Evolutionary conservation across 805 yeast species (phyloP), one percentile per base, ranked within the genome.

Genomic region (Brettanomyces custersianus): DNA sequence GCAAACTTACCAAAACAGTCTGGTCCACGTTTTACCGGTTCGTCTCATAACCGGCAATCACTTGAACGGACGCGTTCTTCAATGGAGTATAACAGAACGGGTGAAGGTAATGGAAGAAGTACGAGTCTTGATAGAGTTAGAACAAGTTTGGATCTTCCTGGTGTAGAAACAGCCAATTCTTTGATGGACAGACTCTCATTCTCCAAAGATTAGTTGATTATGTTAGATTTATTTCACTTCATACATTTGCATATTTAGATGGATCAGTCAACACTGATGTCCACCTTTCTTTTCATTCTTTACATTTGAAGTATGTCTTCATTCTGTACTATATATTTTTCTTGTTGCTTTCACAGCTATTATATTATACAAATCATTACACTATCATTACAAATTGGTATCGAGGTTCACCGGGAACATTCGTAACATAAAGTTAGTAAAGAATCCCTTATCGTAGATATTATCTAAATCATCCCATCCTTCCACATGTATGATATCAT

Each of bases 381-480:
- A n/a, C 6, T 8, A 25, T n/a, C n/a, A 8, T 25, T 6, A 25
- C n/a, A 13, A 6, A 13, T 27, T 23, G 12, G 2, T 23, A 5
- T 15, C 21, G 11, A 40, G 9, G 5, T 28, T 32, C 23, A 25
- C 9, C 13, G 60, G 54, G 20, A 53, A 47, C 23, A 63, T 8
- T 20, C 70, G 47, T 35, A 63, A 60, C 25, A 39, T 49, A 9
- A 68, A 35, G 42, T 73, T 73, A 2, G 39, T 36, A 49, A 54
- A 44, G 42, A 73, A 70, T 3, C 79, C 80, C 7, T 41, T 44
- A 40, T 73, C 80, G 46, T 73, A 73, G 7, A 68, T 51, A 42
- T 73, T 73, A 25, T 42, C 48, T 42, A 71, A 35, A 15, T 59
- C 55, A 24, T 42, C 40, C 62, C 62, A 57, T 19, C 41, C 37